A percentile compares a stretch with the other conserved stretches of the same genome.
Conservation (phyloP, 495 filamentous ascomycete species). For the Xanthoparmelia taractica region DNA sequence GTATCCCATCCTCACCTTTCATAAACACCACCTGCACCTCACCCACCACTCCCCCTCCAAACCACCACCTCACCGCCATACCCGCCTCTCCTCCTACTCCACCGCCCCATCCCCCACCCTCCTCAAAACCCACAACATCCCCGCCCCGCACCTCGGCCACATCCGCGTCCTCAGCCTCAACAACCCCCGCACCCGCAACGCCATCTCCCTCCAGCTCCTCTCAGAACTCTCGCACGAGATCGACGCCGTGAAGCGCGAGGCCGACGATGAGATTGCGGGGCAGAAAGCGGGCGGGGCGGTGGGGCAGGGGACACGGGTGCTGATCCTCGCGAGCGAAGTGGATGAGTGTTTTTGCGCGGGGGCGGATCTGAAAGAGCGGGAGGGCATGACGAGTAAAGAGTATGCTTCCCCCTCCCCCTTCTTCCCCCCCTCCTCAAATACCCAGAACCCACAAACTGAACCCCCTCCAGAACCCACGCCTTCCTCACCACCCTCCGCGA, state of each 20-base stretch:
- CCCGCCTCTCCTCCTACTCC: slow-evolving; percentile 27
- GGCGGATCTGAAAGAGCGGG: slow-evolving; percentile 86
- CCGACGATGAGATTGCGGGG: slow-evolving; percentile 40
- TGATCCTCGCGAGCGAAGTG: slow-evolving; percentile 70
- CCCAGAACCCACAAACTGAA: background rate
- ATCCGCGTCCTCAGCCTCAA: slow-evolving; percentile 85
- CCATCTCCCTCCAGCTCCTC: slow-evolving; percentile 74
- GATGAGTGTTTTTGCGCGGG: slow-evolving; percentile 87
- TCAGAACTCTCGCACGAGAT: slow-evolving; percentile 61
- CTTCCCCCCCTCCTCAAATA: background rate
- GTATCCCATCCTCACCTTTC: slow-evolving; percentile 23
- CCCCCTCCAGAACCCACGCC: slow-evolving; percentile 49
- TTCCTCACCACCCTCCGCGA: slow-evolving; percentile 70
- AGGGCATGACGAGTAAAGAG: slow-evolving; percentile 64
- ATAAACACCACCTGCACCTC: slow-evolving; percentile 31
- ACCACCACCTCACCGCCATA: slow-evolving; percentile 42
- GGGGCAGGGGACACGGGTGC: slow-evolving; percentile 56
- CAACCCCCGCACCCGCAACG: slow-evolving; percentile 76
- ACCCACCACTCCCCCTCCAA: slow-evolving; percentile 19
- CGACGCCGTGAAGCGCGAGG: slow-evolving; percentile 58
- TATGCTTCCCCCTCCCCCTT: slow-evolving; percentile 26
- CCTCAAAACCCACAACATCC: slow-evolving; percentile 62
- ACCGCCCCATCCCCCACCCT: slow-evolving; percentile 61
- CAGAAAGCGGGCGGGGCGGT: slow-evolving; percentile 33
- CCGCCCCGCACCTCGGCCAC: slow-evolving; percentile 71